phyloP scores from a whole-genome alignment of 1,139 yeast species.

The Pichiaceae sp. region DNA sequence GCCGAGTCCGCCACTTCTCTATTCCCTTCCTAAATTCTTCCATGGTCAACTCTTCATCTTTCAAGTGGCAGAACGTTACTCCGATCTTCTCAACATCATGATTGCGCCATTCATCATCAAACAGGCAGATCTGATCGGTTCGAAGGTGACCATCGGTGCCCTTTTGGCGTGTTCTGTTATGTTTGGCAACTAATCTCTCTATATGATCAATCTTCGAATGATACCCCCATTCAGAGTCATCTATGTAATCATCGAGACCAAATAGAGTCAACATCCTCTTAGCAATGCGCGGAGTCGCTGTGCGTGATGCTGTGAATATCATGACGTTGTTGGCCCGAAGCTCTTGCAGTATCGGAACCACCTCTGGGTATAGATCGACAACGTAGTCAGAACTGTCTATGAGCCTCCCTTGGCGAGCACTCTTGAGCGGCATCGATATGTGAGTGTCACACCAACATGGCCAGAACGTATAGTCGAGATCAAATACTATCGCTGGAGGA shows the following conservation, averaged over 20 bases:
- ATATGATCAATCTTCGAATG: conserved; percentile 60
- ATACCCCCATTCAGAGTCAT: conserved; percentile 57
- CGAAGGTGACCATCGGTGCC: conserved; percentile 20
- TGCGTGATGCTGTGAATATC: conserved; percentile 61
- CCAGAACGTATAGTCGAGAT: conserved; percentile 73
- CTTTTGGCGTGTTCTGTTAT: conserved; percentile 20
- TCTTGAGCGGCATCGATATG: conserved; percentile 44
- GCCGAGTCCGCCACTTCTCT: conserved; percentile 1
- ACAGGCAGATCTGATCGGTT: conserved; percentile 47
- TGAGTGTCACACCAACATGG: conserved; percentile 66
- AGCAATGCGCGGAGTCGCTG: conserved; percentile 59
- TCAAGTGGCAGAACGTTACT: conserved; percentile 4
- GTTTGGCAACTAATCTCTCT: conserved; percentile 34
- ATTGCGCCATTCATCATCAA: conserved; percentile 75
- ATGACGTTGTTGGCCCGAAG: conserved; percentile 33
- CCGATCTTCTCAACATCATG: conserved; percentile 5
- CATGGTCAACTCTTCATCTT: conserved; percentile 27
- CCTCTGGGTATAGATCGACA: conserved; percentile 51
- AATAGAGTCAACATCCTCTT: conserved; percentile 41
- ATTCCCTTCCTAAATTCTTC: conserved; percentile 3
- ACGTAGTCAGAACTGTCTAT: conserved; percentile 41
- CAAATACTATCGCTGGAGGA: conserved; percentile 63
- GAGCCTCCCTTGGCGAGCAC: conserved; percentile 13
- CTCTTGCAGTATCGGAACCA: conserved; percentile 43
- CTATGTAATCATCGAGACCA: conserved; percentile 42